These are phyloP conservation scores for Sporothrix schenckii DNA, from an alignment of 2,329 filamentous ascomycete species.

Conservation along the genomic window DNA sequence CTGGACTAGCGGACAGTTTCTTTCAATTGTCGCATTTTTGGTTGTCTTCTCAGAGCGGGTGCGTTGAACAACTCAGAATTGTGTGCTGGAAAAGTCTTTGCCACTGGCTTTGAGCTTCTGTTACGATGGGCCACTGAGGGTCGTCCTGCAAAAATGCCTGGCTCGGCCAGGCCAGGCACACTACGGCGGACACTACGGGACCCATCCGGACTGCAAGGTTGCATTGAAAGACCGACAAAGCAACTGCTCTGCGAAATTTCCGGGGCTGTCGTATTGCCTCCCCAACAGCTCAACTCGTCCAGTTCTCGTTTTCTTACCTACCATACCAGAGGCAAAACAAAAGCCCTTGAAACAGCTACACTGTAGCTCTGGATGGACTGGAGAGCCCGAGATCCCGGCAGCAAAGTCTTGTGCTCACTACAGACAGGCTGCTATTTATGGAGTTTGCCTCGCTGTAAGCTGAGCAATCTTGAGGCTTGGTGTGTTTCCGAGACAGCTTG, in stretches of 20 bases:
- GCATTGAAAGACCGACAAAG: conserved; percentile 10
- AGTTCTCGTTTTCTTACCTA: not conserved
- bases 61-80: conserved; percentile 18
- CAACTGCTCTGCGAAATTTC: not conserved
- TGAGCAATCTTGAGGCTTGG: conserved; percentile 7
- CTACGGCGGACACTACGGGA: conserved; percentile 18
- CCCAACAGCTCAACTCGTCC: not conserved
- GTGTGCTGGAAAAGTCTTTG: too few species aligned
- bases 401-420: not conserved
- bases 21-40: not conserved
- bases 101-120: not conserved
- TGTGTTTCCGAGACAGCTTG: not conserved
- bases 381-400: conserved; percentile 18
- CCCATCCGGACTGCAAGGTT: conserved; percentile 24
- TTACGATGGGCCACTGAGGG: not conserved
- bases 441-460: not conserved
- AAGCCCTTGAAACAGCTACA: not conserved
- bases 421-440: not conserved
- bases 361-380: not conserved
- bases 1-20: conserved; percentile 13
- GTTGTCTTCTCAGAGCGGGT: not conserved
- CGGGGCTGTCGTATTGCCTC: not conserved
- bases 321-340: not conserved
- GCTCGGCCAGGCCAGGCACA: conserved; percentile 16
- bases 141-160: conserved; percentile 6